Conservation (phyloP, 2,329 filamentous ascomycete genomes). For the Teratosphaeria pseudoeucalypti region DNA sequence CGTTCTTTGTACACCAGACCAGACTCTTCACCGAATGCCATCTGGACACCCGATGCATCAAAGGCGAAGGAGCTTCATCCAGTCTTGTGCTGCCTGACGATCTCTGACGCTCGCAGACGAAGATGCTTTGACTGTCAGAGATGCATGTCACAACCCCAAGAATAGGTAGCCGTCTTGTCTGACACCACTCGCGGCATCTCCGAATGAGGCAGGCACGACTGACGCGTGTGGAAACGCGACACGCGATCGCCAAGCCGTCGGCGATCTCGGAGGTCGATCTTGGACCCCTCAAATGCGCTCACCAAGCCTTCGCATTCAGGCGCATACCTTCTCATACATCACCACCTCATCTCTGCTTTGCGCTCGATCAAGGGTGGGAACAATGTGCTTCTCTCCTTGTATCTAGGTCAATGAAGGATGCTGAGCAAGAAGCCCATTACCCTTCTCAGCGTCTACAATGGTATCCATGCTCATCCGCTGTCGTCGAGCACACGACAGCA, state of each 20-base stretch:
- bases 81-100: not conserved
- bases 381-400: slow-evolving; percentile 10
- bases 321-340: not conserved
- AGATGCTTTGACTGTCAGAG: too few relatives aligned
- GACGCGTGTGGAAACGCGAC: not conserved
- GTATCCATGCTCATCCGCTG: slow-evolving; percentile 16
- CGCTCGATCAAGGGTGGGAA: not conserved
- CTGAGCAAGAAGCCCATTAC: slow-evolving; percentile 27
- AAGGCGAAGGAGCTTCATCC: too few relatives aligned
- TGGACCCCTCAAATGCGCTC: not conserved
- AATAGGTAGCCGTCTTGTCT: too few relatives aligned
- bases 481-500: slow-evolving; percentile 26
- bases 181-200: not conserved
- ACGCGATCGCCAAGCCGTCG: not conserved
- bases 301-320: not conserved
- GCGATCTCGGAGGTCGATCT: not conserved
- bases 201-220: not conserved
- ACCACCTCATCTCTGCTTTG: not conserved
- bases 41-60: not conserved
- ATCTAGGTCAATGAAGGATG: slow-evolving; percentile 19
- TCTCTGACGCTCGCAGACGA: too few relatives aligned
- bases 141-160: too few relatives aligned
- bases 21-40: slow-evolving; percentile 1
- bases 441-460: slow-evolving; percentile 22
- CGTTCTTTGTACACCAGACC: slow-evolving; percentile 2